These are phyloP conservation scores for Pseudocercospora pini-densiflorae DNA, from an alignment of 2,329 filamentous ascomycete species.

Conservation along the genomic window DNA sequence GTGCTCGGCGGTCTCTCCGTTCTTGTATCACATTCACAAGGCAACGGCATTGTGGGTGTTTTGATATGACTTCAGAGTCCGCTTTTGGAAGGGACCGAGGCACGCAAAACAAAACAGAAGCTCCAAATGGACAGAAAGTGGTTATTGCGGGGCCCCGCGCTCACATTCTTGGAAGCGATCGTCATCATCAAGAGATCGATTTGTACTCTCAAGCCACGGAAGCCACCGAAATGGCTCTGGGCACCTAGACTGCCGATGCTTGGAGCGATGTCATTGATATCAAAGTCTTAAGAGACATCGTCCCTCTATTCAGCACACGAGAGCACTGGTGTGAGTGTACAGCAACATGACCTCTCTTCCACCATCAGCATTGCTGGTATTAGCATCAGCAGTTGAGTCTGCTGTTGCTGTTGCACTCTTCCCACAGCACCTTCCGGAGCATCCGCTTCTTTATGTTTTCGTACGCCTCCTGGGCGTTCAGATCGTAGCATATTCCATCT, in stretches of 20 bases:
- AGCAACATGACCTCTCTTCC: constrained; percentile 15
- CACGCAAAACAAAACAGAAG: constrained; percentile 6
- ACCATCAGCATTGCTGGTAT: constrained; percentile 14
- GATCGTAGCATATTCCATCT: constrained; percentile 22
- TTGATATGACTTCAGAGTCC: constrained; percentile 1
- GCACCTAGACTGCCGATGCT: constrained; percentile 11
- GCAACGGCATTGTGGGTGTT: neutral
- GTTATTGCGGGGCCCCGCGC: constrained; percentile 16
- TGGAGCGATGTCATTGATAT: constrained; percentile 19
- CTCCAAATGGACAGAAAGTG: constrained; percentile 13
- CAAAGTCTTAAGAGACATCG: constrained; percentile 8
- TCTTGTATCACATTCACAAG: neutral
- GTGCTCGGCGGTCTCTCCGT: constrained; percentile 2
- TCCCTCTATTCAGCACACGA: neutral
- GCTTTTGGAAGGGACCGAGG: constrained; percentile 12
- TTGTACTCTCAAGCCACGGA: constrained; percentile 15
- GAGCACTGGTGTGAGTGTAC: neutral
- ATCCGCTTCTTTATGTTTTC: constrained; percentile 29
- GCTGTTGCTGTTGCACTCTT: constrained; percentile 6
- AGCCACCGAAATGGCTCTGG: constrained; percentile 4
- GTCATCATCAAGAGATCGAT: constrained; percentile 6
- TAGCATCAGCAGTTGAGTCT: constrained; percentile 14
- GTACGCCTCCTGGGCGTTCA: constrained; percentile 24
- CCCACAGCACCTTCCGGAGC: constrained; percentile 27
- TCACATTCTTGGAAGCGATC: constrained; percentile 15